These are phyloP conservation scores for Amorphotheca resinae DNA, from an alignment of 495 filamentous ascomycete species.

Conservation along the genomic window DNA sequence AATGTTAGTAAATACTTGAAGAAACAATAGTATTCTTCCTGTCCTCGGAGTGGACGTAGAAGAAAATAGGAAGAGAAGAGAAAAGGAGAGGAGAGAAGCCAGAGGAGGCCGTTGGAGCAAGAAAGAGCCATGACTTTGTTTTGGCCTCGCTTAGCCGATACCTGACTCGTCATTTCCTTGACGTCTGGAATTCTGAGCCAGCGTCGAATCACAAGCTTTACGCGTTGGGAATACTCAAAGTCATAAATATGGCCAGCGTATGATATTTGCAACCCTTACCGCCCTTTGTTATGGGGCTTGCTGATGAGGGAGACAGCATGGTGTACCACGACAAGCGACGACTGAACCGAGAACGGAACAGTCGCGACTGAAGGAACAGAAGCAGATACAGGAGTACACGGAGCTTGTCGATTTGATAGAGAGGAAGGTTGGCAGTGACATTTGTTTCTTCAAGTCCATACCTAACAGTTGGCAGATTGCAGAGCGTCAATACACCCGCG, in stretches of 20 bases:
- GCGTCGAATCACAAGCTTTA: neutral
- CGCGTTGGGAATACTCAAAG: neutral
- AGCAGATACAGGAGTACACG: constrained; percentile 68
- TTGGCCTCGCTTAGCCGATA: constrained; percentile 6
- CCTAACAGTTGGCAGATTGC: constrained; percentile 31
- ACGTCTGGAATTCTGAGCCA: neutral
- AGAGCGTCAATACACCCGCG: constrained; percentile 44
- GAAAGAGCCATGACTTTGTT: no score
- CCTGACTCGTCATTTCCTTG: constrained; percentile 14
- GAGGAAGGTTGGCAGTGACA: constrained; percentile 33
- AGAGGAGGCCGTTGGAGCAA: no score
- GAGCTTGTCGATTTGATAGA: constrained; percentile 55
- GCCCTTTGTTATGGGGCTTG: constrained; percentile 1
- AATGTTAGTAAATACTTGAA: constrained; percentile 13
- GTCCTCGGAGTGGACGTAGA: constrained; percentile 11
- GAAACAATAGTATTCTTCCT: constrained; percentile 8
- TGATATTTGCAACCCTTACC: constrained; percentile 2
- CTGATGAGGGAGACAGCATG: constrained; percentile 49
- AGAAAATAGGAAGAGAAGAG: no score
- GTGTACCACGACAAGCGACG: constrained; percentile 49
- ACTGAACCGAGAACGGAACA: constrained; percentile 49
- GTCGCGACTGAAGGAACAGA: constrained; percentile 52
- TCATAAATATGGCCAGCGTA: constrained; percentile 23
- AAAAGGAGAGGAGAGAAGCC: no score
- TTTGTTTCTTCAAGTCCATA: neutral